Evolutionary conservation across 2,329 filamentous ascomycete genomes (phyloP).

Genomic region (Neoscytalidium dimidiatum): DNA sequence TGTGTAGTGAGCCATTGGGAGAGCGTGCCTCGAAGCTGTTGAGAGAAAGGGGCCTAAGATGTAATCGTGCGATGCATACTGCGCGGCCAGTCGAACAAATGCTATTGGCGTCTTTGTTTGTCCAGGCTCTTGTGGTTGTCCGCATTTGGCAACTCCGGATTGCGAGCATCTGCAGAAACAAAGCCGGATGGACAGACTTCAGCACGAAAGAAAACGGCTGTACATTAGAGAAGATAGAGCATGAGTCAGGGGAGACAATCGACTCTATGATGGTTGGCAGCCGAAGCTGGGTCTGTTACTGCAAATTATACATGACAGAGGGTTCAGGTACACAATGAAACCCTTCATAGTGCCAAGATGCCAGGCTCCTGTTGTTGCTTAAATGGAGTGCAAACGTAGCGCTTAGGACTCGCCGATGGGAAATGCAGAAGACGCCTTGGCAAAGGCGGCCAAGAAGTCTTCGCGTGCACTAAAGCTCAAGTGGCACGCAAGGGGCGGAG

Average conservation of each 20-base stretch:
- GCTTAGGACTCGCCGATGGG: background rate
- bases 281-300: background rate
- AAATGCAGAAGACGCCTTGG: background rate
- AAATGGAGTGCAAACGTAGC: background rate
- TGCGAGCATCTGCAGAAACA: conserved; percentile 6
- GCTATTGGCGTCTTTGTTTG: conserved; percentile 1
- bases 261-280: background rate
- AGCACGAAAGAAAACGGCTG: background rate
- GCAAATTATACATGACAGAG: background rate
- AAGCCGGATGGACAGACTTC: background rate
- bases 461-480: conserved; percentile 4
- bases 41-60: background rate
- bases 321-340: background rate
- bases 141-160: background rate
- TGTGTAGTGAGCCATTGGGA: background rate
- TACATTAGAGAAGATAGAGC: background rate
- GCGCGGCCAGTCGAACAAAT: background rate
- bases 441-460: conserved; percentile 3
- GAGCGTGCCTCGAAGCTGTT: background rate
- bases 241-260: background rate
- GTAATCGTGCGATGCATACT: background rate
- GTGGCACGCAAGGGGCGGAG: background rate
- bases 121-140: background rate
- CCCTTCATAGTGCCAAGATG: background rate
- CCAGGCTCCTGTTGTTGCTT: background rate